Base-by-base conservation (phyloP, 441 rosid genomes). In the Syzygium malaccense region DNA sequence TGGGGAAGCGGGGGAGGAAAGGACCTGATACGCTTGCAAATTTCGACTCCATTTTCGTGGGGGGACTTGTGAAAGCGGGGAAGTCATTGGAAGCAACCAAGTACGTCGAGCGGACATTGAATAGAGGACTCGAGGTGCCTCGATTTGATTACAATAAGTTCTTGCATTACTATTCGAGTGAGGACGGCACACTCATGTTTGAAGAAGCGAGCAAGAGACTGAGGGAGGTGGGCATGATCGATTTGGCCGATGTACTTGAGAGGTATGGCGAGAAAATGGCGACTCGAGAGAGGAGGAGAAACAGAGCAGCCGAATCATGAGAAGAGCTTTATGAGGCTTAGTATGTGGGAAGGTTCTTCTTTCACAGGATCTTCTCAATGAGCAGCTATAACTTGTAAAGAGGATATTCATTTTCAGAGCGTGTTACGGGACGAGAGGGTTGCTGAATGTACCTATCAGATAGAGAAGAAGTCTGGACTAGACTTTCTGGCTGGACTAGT, bases 251-350 rank as follows among this genome's bases (percentile, higher is more conserved):
- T 85, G 94, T 97, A 90, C 92, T 96, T 30, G 90, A 93, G 89
- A 95, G 98, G 87, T 95, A 92, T 90, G 98, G 97, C 4, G 93
- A 94, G 93, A 97, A 96, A 90, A 97, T 97, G 99, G 93, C 98
- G 48, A 95, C 98, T 20, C 88, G 98, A 85, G 98, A 96, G 66
- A 91, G 98, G 92, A 94, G 99, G 91, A 95, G 96, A 92, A 90
- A 92, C 28, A 91, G 96, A 91, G 90, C 85, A 84, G 7, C 83
- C 48, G 91, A 87, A 85, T 54, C n/a, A 85, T 85, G 87, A 32
- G 87, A 55, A 32, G 87, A 55, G 41, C 48, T 37, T 32, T 58
- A 85, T 13, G 66, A 55, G 57, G 49, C 62, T 14, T 18, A 5
- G 49, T 25, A 25, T 55, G 58, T 10, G 51, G 58, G 33, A 57